Evolutionary conservation across 768 basidiomycete species (phyloP), one percentile per base, ranked within the genome.

Genomic region (Favolaschia claudopus): DNA sequence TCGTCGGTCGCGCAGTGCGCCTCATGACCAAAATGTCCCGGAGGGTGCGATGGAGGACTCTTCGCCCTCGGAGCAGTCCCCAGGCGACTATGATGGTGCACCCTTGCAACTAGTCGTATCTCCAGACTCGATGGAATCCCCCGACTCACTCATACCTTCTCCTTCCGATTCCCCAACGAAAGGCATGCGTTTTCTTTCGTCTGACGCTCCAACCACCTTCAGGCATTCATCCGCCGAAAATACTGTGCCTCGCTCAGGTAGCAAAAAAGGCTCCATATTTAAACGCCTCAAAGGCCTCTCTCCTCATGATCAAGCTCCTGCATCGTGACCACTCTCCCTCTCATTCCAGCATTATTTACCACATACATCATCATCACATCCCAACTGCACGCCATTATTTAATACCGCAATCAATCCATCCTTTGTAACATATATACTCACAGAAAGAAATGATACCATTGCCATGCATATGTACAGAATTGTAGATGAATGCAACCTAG

Each of bases 1-100:
- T 40, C 62, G 65, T 20, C 65, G 65, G 12, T 22, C 65, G 3
- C 65, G 56, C 39, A 67, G 65, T 47, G 62, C 55, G 3, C 62
- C 62, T 1, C 13, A 58, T 29, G 65, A 67, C 44, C 54, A 57
- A 22, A 63, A 60, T 15, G 31, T 56, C 31, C 62, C 58, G 5
- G 57, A 50, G 37, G 25, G 13, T 29, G 17, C 7, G 42, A 17
- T 34, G 9, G 15, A 14, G 19, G 43, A 38, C 29, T 20, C n/a
- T 22, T 20, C 32, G 32, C 32, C 37, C 5, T 17, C 38, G 10
- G 36, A 20, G 25, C 44, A 54, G 42, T 66, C 62, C n/a, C n/a
- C n/a, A n/a, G n/a, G n/a, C n/a, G n/a, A n/a, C n/a, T n/a, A n/a
- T n/a, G n/a, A n/a, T n/a, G n/a, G n/a, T n/a, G n/a, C n/a, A n/a